phyloP scores from a whole-genome alignment of 371 early-diverging fungal species.

The Lichtheimia hyalospora region DNA sequence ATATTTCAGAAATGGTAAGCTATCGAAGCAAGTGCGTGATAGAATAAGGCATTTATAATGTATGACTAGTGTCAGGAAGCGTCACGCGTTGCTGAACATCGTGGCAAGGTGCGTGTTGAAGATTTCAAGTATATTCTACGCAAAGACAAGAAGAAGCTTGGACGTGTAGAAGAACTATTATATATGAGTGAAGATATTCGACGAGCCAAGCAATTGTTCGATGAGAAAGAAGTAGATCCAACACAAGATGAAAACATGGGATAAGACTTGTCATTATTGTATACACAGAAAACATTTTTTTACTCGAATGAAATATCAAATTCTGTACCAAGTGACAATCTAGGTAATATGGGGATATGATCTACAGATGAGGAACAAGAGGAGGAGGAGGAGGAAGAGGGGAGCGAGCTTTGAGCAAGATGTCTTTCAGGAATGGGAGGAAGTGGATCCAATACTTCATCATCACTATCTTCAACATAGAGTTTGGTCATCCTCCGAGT shows the following conservation, averaged over 20 bases:
- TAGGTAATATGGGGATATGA: conserved; percentile 17
- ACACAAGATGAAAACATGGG: neutral
- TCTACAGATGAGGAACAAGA: neutral
- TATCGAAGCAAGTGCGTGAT: conserved; percentile 4
- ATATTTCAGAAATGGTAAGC: conserved; percentile 84
- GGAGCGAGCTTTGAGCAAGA: neutral
- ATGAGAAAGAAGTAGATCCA: conserved; percentile 57
- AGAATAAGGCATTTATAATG: conserved; percentile 19
- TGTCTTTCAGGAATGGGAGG: conserved; percentile 22
- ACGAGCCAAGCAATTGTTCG: conserved; percentile 76
- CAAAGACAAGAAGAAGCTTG: conserved; percentile 95
- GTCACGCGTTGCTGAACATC: conserved; percentile 58
- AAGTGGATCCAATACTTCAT: conserved; percentile 28
- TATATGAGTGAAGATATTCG: conserved; percentile 95
- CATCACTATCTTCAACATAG: conserved; percentile 28
- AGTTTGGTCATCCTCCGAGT: conserved; percentile 23
- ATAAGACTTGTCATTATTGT: no score
- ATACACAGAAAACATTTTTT: neutral
- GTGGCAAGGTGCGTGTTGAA: conserved; percentile 84
- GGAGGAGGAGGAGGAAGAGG: no score
- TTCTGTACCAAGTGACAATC: conserved; percentile 23
- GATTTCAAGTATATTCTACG: conserved; percentile 93
- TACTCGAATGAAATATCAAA: conserved; percentile 12
- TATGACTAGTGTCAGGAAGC: conserved; percentile 72
- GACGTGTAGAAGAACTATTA: conserved; percentile 94